Evolutionary conservation across 129 eudicot species (phyloP).

Genomic region (Escallonia rubra): DNA sequence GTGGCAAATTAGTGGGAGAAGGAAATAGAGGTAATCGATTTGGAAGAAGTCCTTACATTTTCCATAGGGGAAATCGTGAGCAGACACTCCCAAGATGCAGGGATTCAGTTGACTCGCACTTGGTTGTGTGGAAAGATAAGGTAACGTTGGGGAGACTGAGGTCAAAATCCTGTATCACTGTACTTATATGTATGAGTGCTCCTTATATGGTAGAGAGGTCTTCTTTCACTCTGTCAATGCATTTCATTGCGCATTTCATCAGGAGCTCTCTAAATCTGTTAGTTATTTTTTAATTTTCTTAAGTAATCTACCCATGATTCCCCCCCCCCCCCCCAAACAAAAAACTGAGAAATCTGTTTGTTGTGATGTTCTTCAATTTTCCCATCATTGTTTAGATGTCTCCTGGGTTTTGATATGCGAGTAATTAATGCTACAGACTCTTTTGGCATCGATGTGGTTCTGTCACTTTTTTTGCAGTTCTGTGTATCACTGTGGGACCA

Average conservation of each 20-base stretch:
- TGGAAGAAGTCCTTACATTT: constrained; percentile 17
- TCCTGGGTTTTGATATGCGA: neutral
- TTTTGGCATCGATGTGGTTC: constrained; percentile 1
- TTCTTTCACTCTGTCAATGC: constrained; percentile 22
- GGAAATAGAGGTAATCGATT: constrained; percentile 27
- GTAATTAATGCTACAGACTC: neutral
- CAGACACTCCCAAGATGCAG: constrained; percentile 26
- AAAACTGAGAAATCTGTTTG: neutral
- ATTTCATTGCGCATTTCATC: constrained; percentile 16
- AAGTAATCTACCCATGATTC: too few species aligned
- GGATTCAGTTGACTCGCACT: constrained; percentile 34
- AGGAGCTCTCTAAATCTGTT: neutral
- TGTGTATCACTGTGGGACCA: neutral
- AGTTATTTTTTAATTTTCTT: neutral
- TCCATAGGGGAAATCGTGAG: constrained; percentile 16
- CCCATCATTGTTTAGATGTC: too few species aligned
- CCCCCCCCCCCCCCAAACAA: neutral
- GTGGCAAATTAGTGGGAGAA: constrained; percentile 13
- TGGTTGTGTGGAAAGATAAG: constrained; percentile 53
- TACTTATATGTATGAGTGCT: constrained; percentile 22
- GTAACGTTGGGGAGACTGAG: constrained; percentile 46
- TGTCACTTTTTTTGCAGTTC: neutral
- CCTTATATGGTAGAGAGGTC: constrained; percentile 22
- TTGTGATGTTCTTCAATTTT: neutral
- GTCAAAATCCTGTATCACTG: constrained; percentile 35